phyloP scores from a whole-genome alignment of 1,284 basidiomycete genomes.

The Melampsora americana region DNA sequence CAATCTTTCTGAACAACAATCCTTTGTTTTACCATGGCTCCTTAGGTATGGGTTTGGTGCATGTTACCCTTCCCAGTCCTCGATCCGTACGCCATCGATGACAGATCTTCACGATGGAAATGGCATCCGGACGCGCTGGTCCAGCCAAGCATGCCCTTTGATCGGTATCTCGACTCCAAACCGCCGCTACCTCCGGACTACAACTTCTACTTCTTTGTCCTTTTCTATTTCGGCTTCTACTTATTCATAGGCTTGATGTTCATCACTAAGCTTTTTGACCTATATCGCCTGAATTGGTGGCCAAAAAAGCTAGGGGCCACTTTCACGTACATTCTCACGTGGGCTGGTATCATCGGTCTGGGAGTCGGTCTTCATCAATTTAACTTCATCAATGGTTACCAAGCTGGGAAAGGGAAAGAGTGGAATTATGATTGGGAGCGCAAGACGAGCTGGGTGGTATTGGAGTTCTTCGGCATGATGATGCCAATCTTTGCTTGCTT shows the following conservation, averaged over 20 bases:
- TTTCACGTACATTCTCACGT: slow-evolving; percentile 59
- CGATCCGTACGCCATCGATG: slow-evolving; percentile 54
- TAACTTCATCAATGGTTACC: slow-evolving; percentile 54
- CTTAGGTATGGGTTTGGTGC: slow-evolving; percentile 60
- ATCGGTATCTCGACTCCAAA: slow-evolving; percentile 35
- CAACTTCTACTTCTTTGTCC: slow-evolving; percentile 59
- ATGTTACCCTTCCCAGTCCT: slow-evolving; percentile 60
- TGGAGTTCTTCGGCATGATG: slow-evolving; percentile 61
- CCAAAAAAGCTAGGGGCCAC: slow-evolving; percentile 58
- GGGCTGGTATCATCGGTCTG: slow-evolving; percentile 56
- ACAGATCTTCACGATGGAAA: slow-evolving; percentile 29
- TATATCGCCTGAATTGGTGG: slow-evolving; percentile 59
- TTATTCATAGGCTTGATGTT: slow-evolving; percentile 59
- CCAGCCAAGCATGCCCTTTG: slow-evolving; percentile 40
- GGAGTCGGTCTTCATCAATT: slow-evolving; percentile 58
- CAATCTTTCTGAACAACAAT: neutral
- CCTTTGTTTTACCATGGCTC: neutral
- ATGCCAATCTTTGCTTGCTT: slow-evolving; percentile 59
- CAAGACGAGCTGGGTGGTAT: slow-evolving; percentile 61
- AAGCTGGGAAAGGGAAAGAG: slow-evolving; percentile 44
- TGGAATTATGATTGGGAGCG: slow-evolving; percentile 60
- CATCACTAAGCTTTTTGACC: slow-evolving; percentile 61
- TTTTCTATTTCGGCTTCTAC: slow-evolving; percentile 56
- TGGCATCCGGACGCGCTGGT: slow-evolving; percentile 50
- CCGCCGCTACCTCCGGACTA: slow-evolving; percentile 55